Evolutionary conservation across 371 early-diverging fungal species (phyloP).

Genomic region (Apophysomyces ossiformis): DNA sequence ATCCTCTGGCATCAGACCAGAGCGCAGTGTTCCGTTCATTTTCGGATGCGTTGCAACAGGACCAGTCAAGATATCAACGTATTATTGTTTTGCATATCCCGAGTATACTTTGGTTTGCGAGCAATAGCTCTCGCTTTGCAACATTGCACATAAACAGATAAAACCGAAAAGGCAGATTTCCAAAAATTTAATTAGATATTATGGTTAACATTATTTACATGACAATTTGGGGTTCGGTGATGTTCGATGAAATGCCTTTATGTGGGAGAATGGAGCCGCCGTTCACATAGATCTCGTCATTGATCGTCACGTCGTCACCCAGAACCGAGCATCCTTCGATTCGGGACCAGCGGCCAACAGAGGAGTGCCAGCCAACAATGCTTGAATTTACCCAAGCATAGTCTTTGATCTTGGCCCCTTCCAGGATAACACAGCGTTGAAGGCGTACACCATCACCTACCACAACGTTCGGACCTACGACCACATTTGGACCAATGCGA

Average conservation of each 20-base stretch:
- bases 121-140: neutral
- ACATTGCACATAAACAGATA: neutral
- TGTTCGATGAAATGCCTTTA: constrained; percentile 84
- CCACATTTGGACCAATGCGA: constrained; percentile 95
- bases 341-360: constrained; percentile 92
- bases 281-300: constrained; percentile 93
- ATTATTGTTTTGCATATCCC: too few species aligned
- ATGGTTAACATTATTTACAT: constrained; percentile 69
- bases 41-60: too few species aligned
- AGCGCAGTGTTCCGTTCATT: too few species aligned
- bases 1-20: too few species aligned
- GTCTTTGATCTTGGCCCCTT: constrained; percentile 86
- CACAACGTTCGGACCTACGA: constrained; percentile 90
- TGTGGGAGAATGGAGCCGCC: constrained; percentile 95
- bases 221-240: constrained; percentile 93
- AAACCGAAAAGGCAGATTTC: neutral
- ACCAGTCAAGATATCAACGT: too few species aligned
- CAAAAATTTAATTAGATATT: neutral
- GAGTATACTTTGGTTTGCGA: too few species aligned
- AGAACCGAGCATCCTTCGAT: constrained; percentile 92
- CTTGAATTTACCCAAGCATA: constrained; percentile 89
- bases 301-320: constrained; percentile 93
- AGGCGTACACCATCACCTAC: constrained; percentile 97
- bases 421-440: constrained; percentile 89
- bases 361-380: constrained; percentile 98